Base-by-base conservation (phyloP, 2,329 filamentous ascomycete genomes). In the Xylaria sp. region DNA sequence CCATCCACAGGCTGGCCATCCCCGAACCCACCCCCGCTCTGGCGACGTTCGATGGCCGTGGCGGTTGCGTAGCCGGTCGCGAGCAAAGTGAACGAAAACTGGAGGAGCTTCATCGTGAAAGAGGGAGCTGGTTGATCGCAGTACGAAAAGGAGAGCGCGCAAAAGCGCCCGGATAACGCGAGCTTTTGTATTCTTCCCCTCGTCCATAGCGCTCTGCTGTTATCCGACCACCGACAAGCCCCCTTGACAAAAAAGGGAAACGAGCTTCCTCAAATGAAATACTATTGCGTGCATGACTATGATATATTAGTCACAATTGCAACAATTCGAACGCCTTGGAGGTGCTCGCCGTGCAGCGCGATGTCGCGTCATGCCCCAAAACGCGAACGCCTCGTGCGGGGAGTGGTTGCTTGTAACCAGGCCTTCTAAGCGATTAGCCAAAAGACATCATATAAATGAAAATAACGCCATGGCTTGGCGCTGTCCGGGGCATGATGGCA, bases 1-100 rank as follows among this genome's bases (percentile, higher is more conserved):
- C 80, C 83, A 73, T 87, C 85, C 71, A 86, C 84, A 9, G 89
- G 88, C 69, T 90, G 82, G 5, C 87, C 88, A 51, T 87, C 75
- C 10, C 77, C 74, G 72, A 88, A 88, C 37, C 80, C 76, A 9
- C 72, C 65, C 8, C 66, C 70, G n/a, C 68, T 71, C 48, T 76
- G 75, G 12, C 69, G 69, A 16, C 75, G 74, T 62, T 75, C 68
- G 50, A 77, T 72, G 23, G 67, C 72, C 16, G 71, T 71, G n/a
- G 70, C 70, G 13, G 62, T 64, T n/a, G 59, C 69, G 65, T 64
- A 69, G 32, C 57, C 71, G 23, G 66, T 71, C 16, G 71, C 71
- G 32, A 75, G 68, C 29, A 75, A 42, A 12, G 72, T 25, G 21
- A 70, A 73, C 13, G 69, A 71, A 48, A 70, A 35, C 57, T 74